Evolutionary conservation across 164 flowering plant genomes (phyloP), one percentile per base, ranked within the genome.

Genomic region (Amborella trichopoda): DNA sequence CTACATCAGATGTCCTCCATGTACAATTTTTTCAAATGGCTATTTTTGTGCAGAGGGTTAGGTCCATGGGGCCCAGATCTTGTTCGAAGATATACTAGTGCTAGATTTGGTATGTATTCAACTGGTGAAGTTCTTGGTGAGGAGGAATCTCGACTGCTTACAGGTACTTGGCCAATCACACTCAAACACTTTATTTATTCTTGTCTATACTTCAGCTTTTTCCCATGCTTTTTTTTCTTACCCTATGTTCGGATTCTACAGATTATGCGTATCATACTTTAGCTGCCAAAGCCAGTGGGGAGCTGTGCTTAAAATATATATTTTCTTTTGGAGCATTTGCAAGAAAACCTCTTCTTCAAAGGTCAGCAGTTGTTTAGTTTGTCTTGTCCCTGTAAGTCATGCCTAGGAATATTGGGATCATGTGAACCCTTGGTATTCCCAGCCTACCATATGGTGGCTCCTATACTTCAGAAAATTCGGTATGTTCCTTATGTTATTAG

Each of bases 251-350:
- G 44, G 13, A 9, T n/a, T 22, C 40, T 53, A 72, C 25, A 86
- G 94, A 83, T 70, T 87, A 86, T 67, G 69, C 68, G 2, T 87
- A 91, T 63, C 99, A 91, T 53, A 91, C 90, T 46, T 56, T 77
- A 28, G 96, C 90, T 5, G 88, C 99, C 47, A 91, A 87, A 66
- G 88, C 83, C 21, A 91, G 96, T 74, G 99, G 96, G 58, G 96
- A 91, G 63, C 63, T 87, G 56, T 87, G 99, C 74, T 69, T 91
- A 48, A 87, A 84, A 63, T 77, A 91, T 54, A 82, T 91, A 34
- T 83, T 90, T 59, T 55, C 97, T 17, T 83, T 90, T 52, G 97
- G 97, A 55, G 97, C 97, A 60, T 83, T 79, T 74, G 79, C 95
- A 34, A 67, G 94, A 68, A 59, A 24, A 41, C 95, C 97, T 34